These are phyloP conservation scores for Neonectria neomacrospora DNA, from an alignment of 2,329 filamentous ascomycete species.

Conservation along the genomic window DNA sequence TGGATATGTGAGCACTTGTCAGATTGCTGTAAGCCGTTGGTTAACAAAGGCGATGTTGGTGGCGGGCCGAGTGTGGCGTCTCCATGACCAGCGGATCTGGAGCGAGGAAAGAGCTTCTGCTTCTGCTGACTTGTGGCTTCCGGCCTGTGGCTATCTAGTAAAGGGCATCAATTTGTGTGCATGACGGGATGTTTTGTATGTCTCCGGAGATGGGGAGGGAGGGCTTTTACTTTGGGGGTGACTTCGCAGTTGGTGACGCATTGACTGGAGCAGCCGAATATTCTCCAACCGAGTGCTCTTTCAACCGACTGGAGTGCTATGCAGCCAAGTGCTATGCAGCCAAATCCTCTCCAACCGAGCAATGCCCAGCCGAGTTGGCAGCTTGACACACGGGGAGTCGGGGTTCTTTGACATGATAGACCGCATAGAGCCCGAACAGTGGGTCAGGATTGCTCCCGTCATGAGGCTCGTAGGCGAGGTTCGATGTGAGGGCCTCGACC, in stretches of 20 bases:
- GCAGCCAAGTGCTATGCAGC: background rate
- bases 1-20: constrained; percentile 2
- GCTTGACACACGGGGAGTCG: background rate
- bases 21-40: background rate
- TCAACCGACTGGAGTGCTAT: background rate
- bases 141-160: no score
- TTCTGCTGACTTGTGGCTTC: background rate
- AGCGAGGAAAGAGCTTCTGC: background rate
- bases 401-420: background rate
- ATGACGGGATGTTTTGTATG: background rate
- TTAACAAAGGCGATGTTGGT: background rate
- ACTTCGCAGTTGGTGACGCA: background rate
- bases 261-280: background rate
- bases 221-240: background rate
- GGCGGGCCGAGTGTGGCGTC: background rate
- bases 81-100: constrained; percentile 2
- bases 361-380: background rate
- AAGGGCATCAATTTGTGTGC: background rate
- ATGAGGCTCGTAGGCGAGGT: constrained; percentile 25
- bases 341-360: background rate
- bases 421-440: constrained; percentile 10
- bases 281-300: background rate
- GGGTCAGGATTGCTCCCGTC: constrained; percentile 13
- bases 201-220: background rate
- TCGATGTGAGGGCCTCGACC: constrained; percentile 24